Evolutionary conservation across 164 flowering plant genomes (phyloP).

Genomic region (Magnolia officinalis): DNA sequence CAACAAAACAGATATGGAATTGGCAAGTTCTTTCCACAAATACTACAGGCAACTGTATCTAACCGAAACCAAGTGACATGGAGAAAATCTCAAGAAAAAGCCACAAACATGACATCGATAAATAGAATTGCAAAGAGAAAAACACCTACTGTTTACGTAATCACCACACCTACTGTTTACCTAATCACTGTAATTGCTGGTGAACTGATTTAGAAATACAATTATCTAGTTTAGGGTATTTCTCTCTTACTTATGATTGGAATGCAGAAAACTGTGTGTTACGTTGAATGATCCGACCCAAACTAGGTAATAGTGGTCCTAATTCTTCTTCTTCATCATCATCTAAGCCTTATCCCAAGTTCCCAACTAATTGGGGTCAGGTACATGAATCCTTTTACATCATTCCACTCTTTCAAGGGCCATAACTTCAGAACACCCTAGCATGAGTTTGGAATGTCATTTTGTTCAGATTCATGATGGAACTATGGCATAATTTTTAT

Average conservation of each 20-base stretch:
- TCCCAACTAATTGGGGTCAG: too few relatives aligned
- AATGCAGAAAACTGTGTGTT: not conserved
- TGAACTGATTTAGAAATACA: not conserved
- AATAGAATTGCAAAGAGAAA: not conserved
- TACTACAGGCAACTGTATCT: not conserved
- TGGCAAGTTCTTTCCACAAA: not conserved
- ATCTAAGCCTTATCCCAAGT: too few relatives aligned
- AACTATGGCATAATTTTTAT: too few relatives aligned
- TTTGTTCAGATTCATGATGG: too few relatives aligned
- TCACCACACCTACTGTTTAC: not conserved
- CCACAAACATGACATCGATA: not conserved
- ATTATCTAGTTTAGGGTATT: not conserved
- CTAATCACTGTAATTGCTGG: not conserved
- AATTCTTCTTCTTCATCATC: too few relatives aligned
- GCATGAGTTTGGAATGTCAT: too few relatives aligned
- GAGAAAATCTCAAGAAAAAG: not conserved
- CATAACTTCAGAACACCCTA: too few relatives aligned
- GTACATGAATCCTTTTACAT: too few relatives aligned
- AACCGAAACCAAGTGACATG: not conserved
- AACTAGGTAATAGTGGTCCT: too few relatives aligned
- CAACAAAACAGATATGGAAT: not conserved
- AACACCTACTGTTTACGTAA: not conserved
- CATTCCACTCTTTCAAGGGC: too few relatives aligned
- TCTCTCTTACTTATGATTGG: too few relatives aligned
- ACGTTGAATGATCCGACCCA: too few relatives aligned